Conservation (phyloP, 2,329 filamentous ascomycete species). For the Ophiostoma pallidulum region DNA sequence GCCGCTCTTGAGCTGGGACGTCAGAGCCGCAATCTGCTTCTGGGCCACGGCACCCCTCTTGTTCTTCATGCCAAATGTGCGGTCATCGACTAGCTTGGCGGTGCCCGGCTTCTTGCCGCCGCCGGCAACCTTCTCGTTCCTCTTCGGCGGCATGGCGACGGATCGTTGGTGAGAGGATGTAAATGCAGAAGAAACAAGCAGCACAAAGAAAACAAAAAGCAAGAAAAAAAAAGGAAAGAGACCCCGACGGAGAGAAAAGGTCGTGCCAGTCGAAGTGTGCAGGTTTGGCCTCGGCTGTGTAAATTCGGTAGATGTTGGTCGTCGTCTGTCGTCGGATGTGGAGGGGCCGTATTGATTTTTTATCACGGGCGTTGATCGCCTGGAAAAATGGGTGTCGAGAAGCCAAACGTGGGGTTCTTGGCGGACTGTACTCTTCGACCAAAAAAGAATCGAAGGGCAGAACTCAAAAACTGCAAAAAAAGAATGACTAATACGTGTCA, state of each 20-base stretch:
- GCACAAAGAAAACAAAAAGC: background rate
- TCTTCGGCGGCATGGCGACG: constrained; percentile 65
- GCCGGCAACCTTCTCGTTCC: constrained; percentile 39
- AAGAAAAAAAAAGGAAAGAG: constrained; percentile 2
- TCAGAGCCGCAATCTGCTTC: constrained; percentile 79
- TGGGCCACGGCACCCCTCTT: constrained; percentile 92
- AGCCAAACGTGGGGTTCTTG: constrained; percentile 9
- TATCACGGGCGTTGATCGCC: background rate
- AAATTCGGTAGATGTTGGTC: background rate
- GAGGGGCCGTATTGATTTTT: constrained; percentile 3
- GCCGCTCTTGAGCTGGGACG: constrained; percentile 60
- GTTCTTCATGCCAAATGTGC: constrained; percentile 99
- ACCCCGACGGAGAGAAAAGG: too few relatives aligned
- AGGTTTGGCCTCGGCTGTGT: too few relatives aligned
- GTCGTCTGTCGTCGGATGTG: background rate
- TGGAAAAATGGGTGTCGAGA: constrained; percentile 1
- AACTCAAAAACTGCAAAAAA: background rate
- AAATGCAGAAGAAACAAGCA: too few relatives aligned
- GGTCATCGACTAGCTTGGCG: constrained; percentile 71
- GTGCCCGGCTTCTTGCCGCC: constrained; percentile 45
- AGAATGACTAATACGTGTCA: constrained; percentile 8
- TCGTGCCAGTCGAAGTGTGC: too few relatives aligned
- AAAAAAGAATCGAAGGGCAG: constrained; percentile 9
- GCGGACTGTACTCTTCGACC: constrained; percentile 4
- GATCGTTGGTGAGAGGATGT: constrained; percentile 4